Conservation (phyloP, 2,329 filamentous ascomycete genomes). For the Ophiobolus disseminans region DNA sequence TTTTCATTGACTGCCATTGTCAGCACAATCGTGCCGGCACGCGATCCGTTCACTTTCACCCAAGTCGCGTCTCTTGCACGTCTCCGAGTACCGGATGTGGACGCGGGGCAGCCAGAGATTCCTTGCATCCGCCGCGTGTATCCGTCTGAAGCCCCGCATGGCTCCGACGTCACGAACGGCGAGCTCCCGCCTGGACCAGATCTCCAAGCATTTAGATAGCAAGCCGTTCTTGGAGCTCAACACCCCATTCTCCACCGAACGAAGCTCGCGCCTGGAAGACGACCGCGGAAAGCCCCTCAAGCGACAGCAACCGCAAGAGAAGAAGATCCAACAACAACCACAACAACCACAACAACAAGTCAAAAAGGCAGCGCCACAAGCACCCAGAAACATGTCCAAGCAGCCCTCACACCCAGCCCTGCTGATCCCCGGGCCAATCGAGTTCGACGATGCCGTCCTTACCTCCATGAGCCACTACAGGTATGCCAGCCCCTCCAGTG, state of each 20-base stretch:
- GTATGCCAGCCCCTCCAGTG: conserved; percentile 52
- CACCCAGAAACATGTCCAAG: conserved; percentile 57
- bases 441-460: conserved; percentile 97
- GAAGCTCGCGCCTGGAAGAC: conserved; percentile 59
- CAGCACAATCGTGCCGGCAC: conserved; percentile 6
- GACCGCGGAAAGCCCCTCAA: conserved; percentile 54
- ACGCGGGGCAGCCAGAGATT: conserved; percentile 25
- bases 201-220: conserved; percentile 67
- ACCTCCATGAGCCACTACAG: conserved; percentile 95
- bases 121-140: conserved; percentile 29
- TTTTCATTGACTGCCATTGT: conserved; percentile 2
- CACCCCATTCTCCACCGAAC: conserved; percentile 69
- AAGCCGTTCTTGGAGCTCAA: conserved; percentile 65
- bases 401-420: conserved; percentile 73
- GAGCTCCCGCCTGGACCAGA: conserved; percentile 63
- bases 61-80: conserved; percentile 10
- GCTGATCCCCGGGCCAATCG: conserved; percentile 96
- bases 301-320: conserved; percentile 3
- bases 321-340: conserved; percentile 1
- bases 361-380: conserved; percentile 23
- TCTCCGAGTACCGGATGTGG: conserved; percentile 44
- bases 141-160: conserved; percentile 41
- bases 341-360: background rate
- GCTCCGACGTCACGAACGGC: conserved; percentile 47
- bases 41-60: conserved; percentile 4